Conservation (phyloP, 1,139 yeast genomes). For the Saccharomyces pastorianus region DNA sequence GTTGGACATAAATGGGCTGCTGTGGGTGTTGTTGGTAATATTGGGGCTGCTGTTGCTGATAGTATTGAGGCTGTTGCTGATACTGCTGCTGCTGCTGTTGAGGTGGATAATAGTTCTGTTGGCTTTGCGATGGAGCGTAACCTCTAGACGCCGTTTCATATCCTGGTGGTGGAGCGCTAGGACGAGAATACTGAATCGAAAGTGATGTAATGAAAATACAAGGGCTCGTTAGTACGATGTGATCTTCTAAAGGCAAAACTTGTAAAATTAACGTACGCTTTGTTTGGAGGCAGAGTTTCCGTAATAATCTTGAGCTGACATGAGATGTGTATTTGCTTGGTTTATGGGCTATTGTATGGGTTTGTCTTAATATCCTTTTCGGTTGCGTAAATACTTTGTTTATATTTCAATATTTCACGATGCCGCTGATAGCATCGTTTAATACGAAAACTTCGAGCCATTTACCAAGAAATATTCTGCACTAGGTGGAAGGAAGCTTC, state of each 20-base stretch:
- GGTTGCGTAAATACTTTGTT: neutral
- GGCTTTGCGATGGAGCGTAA: slow-evolving; percentile 5
- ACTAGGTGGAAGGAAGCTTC: neutral
- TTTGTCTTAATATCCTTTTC: neutral
- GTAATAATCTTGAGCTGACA: slow-evolving; percentile 17
- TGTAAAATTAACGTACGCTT: slow-evolving; percentile 11
- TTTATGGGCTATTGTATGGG: neutral
- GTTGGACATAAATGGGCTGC: slow-evolving; percentile 60
- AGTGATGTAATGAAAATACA: neutral
- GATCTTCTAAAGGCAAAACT: neutral
- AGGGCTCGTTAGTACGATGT: neutral
- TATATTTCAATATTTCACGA: neutral
- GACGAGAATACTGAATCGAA: slow-evolving; percentile 12
- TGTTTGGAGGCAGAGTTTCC: slow-evolving; percentile 8
- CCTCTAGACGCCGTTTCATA: slow-evolving; percentile 8
- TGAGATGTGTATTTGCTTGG: slow-evolving; percentile 1
- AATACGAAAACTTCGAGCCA: neutral
- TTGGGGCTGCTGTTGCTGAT: slow-evolving; percentile 18
- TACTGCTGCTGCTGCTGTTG: slow-evolving; percentile 14
- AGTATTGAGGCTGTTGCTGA: slow-evolving; percentile 15
- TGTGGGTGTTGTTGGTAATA: slow-evolving; percentile 29
- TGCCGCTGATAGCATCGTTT: neutral
- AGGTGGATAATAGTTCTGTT: slow-evolving; percentile 6
- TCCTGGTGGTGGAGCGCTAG: slow-evolving; percentile 18
- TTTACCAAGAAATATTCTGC: neutral